Conservation (phyloP, 2,329 filamentous ascomycete genomes). For the Kalaharituber pfeilii region DNA sequence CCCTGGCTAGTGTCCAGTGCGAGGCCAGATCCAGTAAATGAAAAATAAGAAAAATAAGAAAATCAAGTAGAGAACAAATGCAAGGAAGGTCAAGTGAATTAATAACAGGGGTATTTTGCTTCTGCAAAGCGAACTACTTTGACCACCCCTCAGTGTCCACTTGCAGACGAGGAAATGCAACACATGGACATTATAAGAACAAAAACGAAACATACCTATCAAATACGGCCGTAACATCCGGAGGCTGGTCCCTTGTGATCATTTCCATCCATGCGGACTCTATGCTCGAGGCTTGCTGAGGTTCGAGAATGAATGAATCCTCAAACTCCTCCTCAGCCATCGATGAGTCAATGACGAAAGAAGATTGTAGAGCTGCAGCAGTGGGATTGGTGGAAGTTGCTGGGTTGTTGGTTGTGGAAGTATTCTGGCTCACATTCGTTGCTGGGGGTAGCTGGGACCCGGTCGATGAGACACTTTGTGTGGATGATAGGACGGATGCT, state of each 20-base stretch:
- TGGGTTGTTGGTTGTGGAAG: background rate
- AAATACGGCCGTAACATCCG: conserved; percentile 20
- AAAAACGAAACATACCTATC: conserved; percentile 11
- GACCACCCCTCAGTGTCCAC: too few relatives aligned
- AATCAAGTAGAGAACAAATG: conserved; percentile 9
- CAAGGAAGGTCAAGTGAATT: background rate
- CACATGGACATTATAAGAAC: conserved; percentile 30
- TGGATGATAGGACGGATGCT: background rate
- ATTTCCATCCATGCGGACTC: conserved; percentile 53
- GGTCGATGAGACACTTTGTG: background rate
- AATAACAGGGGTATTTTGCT: too few relatives aligned
- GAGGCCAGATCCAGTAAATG: background rate
- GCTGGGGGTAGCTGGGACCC: background rate
- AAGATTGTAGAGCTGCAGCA: conserved; percentile 27
- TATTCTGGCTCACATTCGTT: conserved; percentile 8
- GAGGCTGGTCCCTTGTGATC: conserved; percentile 17
- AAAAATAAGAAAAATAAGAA: background rate
- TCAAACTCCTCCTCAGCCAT: conserved; percentile 38
- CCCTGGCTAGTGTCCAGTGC: too few relatives aligned
- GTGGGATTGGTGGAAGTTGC: conserved; percentile 27
- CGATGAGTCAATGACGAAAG: conserved; percentile 36
- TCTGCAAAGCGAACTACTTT: too few relatives aligned
- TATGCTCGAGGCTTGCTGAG: conserved; percentile 58
- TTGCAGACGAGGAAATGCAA: conserved; percentile 41
- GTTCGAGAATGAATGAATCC: conserved; percentile 51